Evolutionary conservation across 192 early-diverging fungal genomes (phyloP).

Genomic region (Coemansia sp.): DNA sequence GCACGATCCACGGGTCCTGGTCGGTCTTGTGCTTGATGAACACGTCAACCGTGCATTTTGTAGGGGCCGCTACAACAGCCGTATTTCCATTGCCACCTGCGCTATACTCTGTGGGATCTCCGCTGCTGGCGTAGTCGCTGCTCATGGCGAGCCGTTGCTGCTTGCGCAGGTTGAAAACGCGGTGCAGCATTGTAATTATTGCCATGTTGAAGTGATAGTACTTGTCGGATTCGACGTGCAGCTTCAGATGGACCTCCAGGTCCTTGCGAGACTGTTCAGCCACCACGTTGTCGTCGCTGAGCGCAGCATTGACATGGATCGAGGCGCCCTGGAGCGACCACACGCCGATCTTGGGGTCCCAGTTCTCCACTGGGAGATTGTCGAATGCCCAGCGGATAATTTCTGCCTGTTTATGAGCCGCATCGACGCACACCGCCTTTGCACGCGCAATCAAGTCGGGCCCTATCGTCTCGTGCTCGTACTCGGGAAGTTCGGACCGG

Average conservation of each 20-base stretch:
- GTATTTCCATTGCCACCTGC: neutral
- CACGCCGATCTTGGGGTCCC: slow-evolving; percentile 50
- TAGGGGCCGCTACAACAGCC: neutral
- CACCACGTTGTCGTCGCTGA: slow-evolving; percentile 27
- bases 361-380: slow-evolving; percentile 48
- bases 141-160: slow-evolving; percentile 36
- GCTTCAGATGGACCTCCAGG: slow-evolving; percentile 47
- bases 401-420: slow-evolving; percentile 49
- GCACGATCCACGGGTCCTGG: slow-evolving; percentile 53
- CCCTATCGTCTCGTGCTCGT: slow-evolving; percentile 35
- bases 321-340: slow-evolving; percentile 55
- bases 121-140: neutral
- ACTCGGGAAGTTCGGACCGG: slow-evolving; percentile 52
- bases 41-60: neutral
- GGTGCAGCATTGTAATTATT: slow-evolving; percentile 55
- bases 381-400: slow-evolving; percentile 51
- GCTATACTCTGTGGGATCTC: neutral
- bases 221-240: slow-evolving; percentile 52
- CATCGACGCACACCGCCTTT: slow-evolving; percentile 46
- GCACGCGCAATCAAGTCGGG: slow-evolving; percentile 37
- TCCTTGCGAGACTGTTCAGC: slow-evolving; percentile 52
- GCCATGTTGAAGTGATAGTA: slow-evolving; percentile 58
- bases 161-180: slow-evolving; percentile 49
- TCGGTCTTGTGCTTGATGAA: slow-evolving; percentile 39
- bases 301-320: slow-evolving; percentile 48